Base-by-base conservation (phyloP, 805 yeast species). In the Pichia eremophila region DNA sequence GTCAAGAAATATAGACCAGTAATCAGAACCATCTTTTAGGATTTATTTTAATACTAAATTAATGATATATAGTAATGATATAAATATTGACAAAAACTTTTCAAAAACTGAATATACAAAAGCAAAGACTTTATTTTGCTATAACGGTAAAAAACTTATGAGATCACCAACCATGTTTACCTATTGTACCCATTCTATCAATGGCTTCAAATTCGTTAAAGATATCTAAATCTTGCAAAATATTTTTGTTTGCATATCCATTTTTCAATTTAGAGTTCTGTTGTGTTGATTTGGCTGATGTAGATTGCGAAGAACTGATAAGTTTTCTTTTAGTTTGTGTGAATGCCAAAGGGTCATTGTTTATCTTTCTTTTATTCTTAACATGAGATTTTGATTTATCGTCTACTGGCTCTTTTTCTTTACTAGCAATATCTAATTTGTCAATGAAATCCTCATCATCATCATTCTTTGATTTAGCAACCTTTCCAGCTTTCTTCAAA, bases 1-100 rank as follows among this genome's bases (percentile, higher is more conserved):
- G 57, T 31, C 70, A 70, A 52, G 63, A 64, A 40, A 36, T 65
- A 47, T 64, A 46, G 49, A 18, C 12, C 14, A 10, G 8, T 34
- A 12, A 14, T 34, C 6, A 22, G 25, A 22, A 22, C 25, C 25
- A 22, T 22, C 22, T 19, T 19, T 19, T 19, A 19, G 25, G 25
- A 5, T 1, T 5, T 12, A 5, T 34, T 34, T 34, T 34, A 12
- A 34, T 14, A 14, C 8, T 8, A 12, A 10, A 10, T 34, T 34
- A 32, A 32, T 34, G 36, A 34, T 34, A 34, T 34, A 29, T 10
- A 29, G 32, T 29, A 14, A 34, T 4, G 36, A 11, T 25, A 22
- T 35, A 40, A 19, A 37, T 37, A 34, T 8, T 27, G 8, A 39
- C 18, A 22, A 39, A 39, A 39, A 39, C 32, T 29, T 11, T 39